Conservation (phyloP, 371 early-diverging fungal species). For the Lichtheimia hyalospora region DNA sequence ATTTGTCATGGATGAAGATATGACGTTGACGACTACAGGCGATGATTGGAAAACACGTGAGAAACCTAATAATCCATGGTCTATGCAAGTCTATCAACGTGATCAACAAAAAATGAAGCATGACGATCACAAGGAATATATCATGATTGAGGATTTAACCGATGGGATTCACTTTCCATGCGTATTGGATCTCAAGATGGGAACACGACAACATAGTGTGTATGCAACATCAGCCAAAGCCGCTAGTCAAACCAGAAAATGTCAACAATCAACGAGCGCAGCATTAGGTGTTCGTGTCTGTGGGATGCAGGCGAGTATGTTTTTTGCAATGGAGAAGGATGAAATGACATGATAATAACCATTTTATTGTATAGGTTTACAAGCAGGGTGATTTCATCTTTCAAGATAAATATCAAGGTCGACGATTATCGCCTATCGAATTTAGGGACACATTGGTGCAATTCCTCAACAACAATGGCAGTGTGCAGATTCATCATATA, state of each 20-base stretch:
- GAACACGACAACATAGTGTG: slow-evolving; percentile 94
- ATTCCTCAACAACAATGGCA: slow-evolving; percentile 82
- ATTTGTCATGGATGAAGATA: slow-evolving; percentile 14
- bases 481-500: slow-evolving; percentile 75
- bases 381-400: slow-evolving; percentile 71
- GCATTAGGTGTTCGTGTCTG: slow-evolving; percentile 92
- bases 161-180: slow-evolving; percentile 86
- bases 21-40: not conserved
- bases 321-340: not conserved
- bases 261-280: slow-evolving; percentile 87
- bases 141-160: slow-evolving; percentile 77
- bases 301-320: slow-evolving; percentile 86
- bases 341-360: not conserved
- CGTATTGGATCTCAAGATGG: slow-evolving; percentile 97
- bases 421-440: slow-evolving; percentile 72
- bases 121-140: slow-evolving; percentile 56
- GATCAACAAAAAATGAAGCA: slow-evolving; percentile 32
- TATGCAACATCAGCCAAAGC: slow-evolving; percentile 82
- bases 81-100: slow-evolving; percentile 37
- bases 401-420: slow-evolving; percentile 94
- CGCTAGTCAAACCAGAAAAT: slow-evolving; percentile 85
- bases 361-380: slow-evolving; percentile 60
- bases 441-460: slow-evolving; percentile 79
- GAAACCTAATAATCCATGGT: slow-evolving; percentile 31
- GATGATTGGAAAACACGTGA: slow-evolving; percentile 9